phyloP scores from a whole-genome alignment of 2,329 filamentous ascomycete species.

The Pseudogymnoascus sp. region DNA sequence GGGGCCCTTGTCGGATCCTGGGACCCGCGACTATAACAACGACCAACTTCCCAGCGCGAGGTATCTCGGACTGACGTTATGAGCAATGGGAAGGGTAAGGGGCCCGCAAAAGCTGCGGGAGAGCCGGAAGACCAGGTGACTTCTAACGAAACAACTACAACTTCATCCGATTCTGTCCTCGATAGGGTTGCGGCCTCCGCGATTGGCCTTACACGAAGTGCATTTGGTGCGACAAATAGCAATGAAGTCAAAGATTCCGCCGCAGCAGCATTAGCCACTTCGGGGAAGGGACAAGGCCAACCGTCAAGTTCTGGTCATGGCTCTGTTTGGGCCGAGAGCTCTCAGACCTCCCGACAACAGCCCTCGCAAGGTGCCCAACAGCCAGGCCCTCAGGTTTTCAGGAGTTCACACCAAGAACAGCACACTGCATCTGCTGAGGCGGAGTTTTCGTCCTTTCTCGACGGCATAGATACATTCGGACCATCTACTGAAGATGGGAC shows the following conservation, averaged over 20 bases:
- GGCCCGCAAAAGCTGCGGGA: slow-evolving; percentile 14
- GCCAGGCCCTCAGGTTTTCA: slow-evolving; percentile 12
- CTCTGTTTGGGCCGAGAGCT: slow-evolving; percentile 20
- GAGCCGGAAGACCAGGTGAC: slow-evolving; percentile 10
- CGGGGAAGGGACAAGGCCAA: slow-evolving; percentile 19
- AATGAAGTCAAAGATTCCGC: slow-evolving; percentile 20
- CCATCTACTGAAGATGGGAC: slow-evolving; percentile 16
- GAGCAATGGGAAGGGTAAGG: slow-evolving; percentile 22
- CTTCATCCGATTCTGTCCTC: slow-evolving; percentile 18
- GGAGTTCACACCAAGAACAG: slow-evolving; percentile 19
- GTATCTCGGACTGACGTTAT: slow-evolving; percentile 10
- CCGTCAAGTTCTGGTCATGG: slow-evolving; percentile 14
- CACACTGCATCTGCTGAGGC: slow-evolving; percentile 22
- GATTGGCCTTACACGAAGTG: slow-evolving; percentile 28
- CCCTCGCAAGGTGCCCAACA: not conserved
- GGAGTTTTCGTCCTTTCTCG: slow-evolving; percentile 27
- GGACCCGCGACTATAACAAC: slow-evolving; percentile 2
- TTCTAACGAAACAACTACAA: slow-evolving; percentile 5
- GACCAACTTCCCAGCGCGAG: not conserved
- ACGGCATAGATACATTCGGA: slow-evolving; percentile 22
- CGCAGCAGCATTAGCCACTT: slow-evolving; percentile 20
- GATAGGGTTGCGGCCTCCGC: slow-evolving; percentile 30
- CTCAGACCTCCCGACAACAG: slow-evolving; percentile 14
- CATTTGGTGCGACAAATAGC: slow-evolving; percentile 23
- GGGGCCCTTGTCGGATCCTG: slow-evolving; percentile 4